These are phyloP conservation scores for Prunus persica DNA, from an alignment of 306 rosid genomes.

Conservation along the genomic window Prunus_persica_NCBIv2 NC_034009.1:42584501-42585000, in stretches of 20 bases:
- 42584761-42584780: constrained; percentile 14
- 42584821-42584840: constrained; percentile 11
- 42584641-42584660: constrained; percentile 34
- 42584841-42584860: constrained; percentile 10
- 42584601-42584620: constrained; percentile 23
- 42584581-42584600: constrained; percentile 19
- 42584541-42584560: constrained; percentile 16
- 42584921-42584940: constrained; percentile 34
- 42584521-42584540: constrained; percentile 15
- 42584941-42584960: constrained; percentile 24
- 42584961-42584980: constrained; percentile 27
- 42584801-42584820: constrained; percentile 5
- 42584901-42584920: constrained; percentile 1
- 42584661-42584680: constrained; percentile 36
- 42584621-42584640: constrained; percentile 29
- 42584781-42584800: constrained; percentile 14
- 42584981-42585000: constrained; percentile 26
- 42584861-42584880: constrained; percentile 5
- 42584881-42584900: not conserved
- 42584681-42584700: constrained; percentile 31
- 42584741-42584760: constrained; percentile 10
- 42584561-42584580: constrained; percentile 16
- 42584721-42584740: constrained; percentile 25
- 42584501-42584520: constrained; percentile 7
- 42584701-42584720: constrained; percentile 27